Conservation (phyloP, 2,329 filamentous ascomycete genomes). For the Cryphonectria japonica region DNA sequence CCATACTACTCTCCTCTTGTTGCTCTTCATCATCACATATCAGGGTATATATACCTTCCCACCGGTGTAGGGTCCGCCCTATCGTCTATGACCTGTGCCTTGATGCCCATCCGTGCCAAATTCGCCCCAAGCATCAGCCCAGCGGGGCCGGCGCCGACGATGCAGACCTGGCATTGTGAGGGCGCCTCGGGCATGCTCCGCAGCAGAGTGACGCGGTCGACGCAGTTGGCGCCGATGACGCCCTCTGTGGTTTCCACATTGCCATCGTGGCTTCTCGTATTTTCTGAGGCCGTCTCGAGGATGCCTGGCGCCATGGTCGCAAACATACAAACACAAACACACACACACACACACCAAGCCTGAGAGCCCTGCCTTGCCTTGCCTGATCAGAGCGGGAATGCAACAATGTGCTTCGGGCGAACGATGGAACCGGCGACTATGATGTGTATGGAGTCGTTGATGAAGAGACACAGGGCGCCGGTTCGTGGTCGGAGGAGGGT, state of each 20-base stretch:
- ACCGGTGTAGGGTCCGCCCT: conserved; percentile 59
- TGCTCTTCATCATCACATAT: background rate
- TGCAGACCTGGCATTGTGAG: conserved; percentile 50
- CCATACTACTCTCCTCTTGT: background rate
- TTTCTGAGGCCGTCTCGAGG: conserved; percentile 24
- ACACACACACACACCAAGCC: conserved; percentile 12
- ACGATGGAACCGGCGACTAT: background rate
- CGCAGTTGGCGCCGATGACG: conserved; percentile 37
- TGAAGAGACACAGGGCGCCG: background rate
- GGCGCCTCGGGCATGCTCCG: conserved; percentile 53
- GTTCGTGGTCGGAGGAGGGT: background rate
- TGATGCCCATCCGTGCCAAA: conserved; percentile 63
- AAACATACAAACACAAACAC: background rate
- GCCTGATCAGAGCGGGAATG: background rate
- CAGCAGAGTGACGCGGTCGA: conserved; percentile 53
- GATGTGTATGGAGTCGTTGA: background rate
- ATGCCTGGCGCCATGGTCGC: conserved; percentile 28
- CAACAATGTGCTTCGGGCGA: conserved; percentile 11
- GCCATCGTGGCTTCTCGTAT: conserved; percentile 28
- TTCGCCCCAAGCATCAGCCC: conserved; percentile 54
- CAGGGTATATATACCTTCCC: conserved; percentile 26
- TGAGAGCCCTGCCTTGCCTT: background rate
- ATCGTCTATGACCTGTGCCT: conserved; percentile 61
- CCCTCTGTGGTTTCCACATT: conserved; percentile 28
- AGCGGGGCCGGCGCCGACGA: conserved; percentile 55